Base-by-base conservation (phyloP, 73 alveolate species). In the Paramecium octaurelia region DNA sequence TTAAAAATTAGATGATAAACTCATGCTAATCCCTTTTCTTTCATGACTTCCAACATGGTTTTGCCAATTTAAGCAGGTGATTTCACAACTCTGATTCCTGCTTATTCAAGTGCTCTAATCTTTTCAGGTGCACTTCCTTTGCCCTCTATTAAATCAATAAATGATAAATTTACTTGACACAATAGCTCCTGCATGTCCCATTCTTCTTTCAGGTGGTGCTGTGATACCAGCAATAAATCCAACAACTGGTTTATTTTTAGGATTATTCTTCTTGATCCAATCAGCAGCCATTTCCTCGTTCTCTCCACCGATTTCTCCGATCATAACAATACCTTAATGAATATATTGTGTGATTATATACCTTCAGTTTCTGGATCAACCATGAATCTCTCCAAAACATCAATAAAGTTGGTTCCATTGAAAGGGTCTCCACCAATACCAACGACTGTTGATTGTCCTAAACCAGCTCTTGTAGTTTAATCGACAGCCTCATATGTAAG, bases 221-320 rank as follows among this genome's bases (percentile, higher is more conserved):
- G 97, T 93, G 46, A 95, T 60, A 58, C 98, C 99, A 20, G 99
- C 99, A 77, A 98, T 98, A 95, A 98, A 98, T 57, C 98, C 89
- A 34, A 98, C 98, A 44, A 98, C 97, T 20, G 99, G 99, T 88
- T 96, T 96, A 95, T 97, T 95, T 86, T 92, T 85, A 77, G 89
- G 80, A 92, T 98, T 98, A 93, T 96, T 92, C 42, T 93, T 89
- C 76, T 94, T 48, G 9, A 96, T 70, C 98, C 98, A 96, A 69
- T 95, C 98, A 92, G 98, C 98, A 18, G 99, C 98, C 83, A 95
- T 95, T 92, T 96, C 99, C 93, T 98, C 99, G 29, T 98, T 99
- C n/a, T 75, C 96, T 57, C 99, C 99, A 38, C 99, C 99, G 60
- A 98, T 98, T 95, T 98, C 99, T 58, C 99, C 99, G 73, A 98